These are phyloP conservation scores for Glutinoglossum americanum DNA, from an alignment of 495 filamentous ascomycete genomes.

Conservation along the genomic window DNA sequence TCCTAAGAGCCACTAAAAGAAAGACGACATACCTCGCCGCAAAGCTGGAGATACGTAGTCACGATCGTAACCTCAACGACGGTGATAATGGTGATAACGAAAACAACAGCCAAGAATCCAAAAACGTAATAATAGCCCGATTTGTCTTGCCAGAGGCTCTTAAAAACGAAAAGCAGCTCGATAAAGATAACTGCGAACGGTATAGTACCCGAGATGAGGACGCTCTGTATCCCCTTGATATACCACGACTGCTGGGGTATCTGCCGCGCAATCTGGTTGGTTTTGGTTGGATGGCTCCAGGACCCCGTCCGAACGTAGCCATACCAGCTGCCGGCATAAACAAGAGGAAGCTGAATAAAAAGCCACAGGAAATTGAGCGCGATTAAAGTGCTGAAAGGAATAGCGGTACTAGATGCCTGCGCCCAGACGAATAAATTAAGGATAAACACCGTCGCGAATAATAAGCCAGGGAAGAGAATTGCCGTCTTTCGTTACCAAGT, in stretches of 20 bases:
- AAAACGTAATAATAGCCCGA: conserved; percentile 90
- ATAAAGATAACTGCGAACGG: conserved; percentile 90
- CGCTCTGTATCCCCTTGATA: conserved; percentile 33
- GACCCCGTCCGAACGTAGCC: conserved; percentile 43
- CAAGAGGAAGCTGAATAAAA: conserved; percentile 72
- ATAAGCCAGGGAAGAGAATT: conserved; percentile 60
- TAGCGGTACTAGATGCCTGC: conserved; percentile 74
- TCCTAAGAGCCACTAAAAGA: conserved; percentile 7
- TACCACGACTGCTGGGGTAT: conserved; percentile 73
- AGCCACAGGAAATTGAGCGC: conserved; percentile 68
- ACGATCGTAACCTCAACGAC: conserved; percentile 82
- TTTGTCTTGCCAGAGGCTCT: conserved; percentile 82
- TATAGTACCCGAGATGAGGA: conserved; percentile 58
- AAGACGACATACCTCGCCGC: conserved; percentile 35
- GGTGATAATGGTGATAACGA: conserved; percentile 50
- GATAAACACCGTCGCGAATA: conserved; percentile 61
- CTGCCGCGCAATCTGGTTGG: conserved; percentile 47
- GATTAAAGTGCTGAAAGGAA: conserved; percentile 70
- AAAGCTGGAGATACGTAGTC: conserved; percentile 69
- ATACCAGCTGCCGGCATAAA: conserved; percentile 67
- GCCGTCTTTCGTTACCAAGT: conserved; percentile 31
- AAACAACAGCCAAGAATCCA: conserved; percentile 66
- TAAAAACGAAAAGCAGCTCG: conserved; percentile 81
- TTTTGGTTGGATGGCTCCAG: conserved; percentile 82
- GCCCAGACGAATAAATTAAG: conserved; percentile 90